Conservation (phyloP, 352 stramenopile genomes). For the Pythium folliculosum region DNA sequence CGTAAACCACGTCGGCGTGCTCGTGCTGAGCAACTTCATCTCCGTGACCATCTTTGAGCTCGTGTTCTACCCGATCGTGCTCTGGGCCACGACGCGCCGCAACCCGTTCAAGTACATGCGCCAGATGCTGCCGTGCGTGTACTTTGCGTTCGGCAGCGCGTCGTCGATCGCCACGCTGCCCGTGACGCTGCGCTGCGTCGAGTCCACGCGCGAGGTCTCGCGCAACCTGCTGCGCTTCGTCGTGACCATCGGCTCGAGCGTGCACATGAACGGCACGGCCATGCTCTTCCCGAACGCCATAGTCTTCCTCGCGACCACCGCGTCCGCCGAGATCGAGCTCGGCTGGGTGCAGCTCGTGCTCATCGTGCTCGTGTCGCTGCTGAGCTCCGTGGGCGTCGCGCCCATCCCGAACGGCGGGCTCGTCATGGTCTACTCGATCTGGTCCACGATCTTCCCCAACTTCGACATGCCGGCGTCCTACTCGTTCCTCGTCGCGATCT, state of each 20-base stretch:
- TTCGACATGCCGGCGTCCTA: conserved; percentile 57
- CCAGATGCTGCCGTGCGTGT: conserved; percentile 58
- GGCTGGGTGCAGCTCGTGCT: conserved; percentile 52
- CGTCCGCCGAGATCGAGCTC: conserved; percentile 38
- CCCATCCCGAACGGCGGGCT: conserved; percentile 72
- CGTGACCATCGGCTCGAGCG: conserved; percentile 64
- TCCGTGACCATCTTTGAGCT: conserved; percentile 53
- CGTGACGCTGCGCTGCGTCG: conserved; percentile 65
- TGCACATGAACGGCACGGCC: conserved; percentile 79
- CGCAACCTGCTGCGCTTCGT: conserved; percentile 64
- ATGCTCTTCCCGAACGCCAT: conserved; percentile 73
- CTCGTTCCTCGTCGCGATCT: conserved; percentile 73
- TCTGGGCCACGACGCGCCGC: conserved; percentile 44
- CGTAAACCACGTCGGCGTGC: conserved; percentile 52
- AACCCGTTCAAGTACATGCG: conserved; percentile 66
- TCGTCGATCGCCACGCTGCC: conserved; percentile 72
- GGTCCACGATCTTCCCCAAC: conserved; percentile 65
- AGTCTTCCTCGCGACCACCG: conserved; percentile 66
- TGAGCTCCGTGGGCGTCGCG: conserved; percentile 60
- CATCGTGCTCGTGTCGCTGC: conserved; percentile 61
- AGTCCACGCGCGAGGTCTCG: conserved; percentile 59
- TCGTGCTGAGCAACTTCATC: conserved; percentile 56
- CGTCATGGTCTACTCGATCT: conserved; percentile 79
- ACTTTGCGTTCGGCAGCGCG: conserved; percentile 67
- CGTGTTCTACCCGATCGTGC: conserved; percentile 53